These are phyloP conservation scores for Leishmania major DNA, from an alignment of 208 protist species.

Conservation along the genomic window DNA sequence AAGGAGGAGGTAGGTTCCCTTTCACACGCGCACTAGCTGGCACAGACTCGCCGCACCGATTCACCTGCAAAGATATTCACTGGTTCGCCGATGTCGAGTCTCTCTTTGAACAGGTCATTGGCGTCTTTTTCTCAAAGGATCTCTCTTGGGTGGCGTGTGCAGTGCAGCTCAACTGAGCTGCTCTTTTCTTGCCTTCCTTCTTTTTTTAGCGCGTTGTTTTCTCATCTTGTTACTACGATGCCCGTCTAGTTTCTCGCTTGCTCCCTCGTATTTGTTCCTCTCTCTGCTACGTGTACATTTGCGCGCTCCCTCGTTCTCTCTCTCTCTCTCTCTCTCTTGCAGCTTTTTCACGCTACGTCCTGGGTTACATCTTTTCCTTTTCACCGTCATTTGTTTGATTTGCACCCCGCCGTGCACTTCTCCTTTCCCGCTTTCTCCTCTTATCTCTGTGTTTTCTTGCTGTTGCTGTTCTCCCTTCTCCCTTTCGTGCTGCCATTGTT, in stretches of 20 bases:
- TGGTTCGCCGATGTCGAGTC: neutral
- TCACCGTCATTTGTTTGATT: neutral
- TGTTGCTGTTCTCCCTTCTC: neutral
- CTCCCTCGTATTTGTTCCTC: neutral
- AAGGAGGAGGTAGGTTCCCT: too few relatives aligned
- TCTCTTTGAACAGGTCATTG: neutral
- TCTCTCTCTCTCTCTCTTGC: neutral
- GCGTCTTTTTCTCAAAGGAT: neutral
- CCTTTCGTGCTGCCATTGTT: neutral
- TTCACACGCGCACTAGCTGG: neutral
- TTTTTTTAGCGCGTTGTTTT: neutral
- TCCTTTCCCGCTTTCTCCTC: neutral
- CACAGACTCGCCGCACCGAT: neutral
- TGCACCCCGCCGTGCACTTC: neutral
- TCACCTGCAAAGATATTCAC: neutral
- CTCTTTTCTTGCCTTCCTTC: neutral
- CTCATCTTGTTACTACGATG: neutral
- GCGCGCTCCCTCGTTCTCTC: neutral
- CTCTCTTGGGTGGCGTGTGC: neutral
- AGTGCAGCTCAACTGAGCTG: neutral
- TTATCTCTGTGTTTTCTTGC: neutral
- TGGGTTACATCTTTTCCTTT: constrained; percentile 11
- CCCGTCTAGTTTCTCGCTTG: neutral
- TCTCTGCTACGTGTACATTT: neutral
- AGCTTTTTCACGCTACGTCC: too few relatives aligned